phyloP scores from a whole-genome alignment of 768 basidiomycete genomes.

The Phaeotremella skinneri region DNA sequence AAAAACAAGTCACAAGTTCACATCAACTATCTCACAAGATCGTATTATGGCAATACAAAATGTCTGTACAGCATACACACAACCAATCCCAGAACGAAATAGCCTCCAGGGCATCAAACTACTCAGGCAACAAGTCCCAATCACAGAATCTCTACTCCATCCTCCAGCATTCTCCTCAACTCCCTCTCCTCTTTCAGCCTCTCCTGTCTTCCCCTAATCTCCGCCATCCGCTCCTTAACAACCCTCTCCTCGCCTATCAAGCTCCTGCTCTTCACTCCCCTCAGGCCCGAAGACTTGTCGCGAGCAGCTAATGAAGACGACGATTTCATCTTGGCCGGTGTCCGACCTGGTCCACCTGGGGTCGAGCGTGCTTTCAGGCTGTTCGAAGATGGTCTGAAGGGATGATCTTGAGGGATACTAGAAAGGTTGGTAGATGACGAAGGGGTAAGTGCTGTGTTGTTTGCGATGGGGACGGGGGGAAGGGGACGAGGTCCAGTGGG shows the following conservation, averaged over 20 bases:
- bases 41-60: too few relatives aligned
- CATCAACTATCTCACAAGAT: too few relatives aligned
- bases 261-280: constrained; percentile 32
- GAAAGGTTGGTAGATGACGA: constrained; percentile 7
- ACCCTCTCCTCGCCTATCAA: constrained; percentile 33
- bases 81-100: neutral
- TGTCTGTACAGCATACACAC: neutral
- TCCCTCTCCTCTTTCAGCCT: constrained; percentile 36
- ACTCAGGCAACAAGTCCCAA: neutral
- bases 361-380: constrained; percentile 20
- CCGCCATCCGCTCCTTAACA: constrained; percentile 22
- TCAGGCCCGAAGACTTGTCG: constrained; percentile 12
- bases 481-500: constrained; percentile 22
- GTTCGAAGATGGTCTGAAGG: constrained; percentile 5
- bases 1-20: too few relatives aligned
- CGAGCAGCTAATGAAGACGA: constrained; percentile 7
- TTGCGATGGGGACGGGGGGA: constrained; percentile 9
- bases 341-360: constrained; percentile 20
- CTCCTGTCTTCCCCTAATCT: constrained; percentile 37
- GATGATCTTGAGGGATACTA: constrained; percentile 4
- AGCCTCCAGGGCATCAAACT: neutral
- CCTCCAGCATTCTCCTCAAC: constrained; percentile 36
- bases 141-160: neutral
- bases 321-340: constrained; percentile 5
- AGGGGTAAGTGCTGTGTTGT: constrained; percentile 5